Evolutionary conservation across 78 protist species (phyloP).

Genomic region (Chrysochromulina tobinii): DNA sequence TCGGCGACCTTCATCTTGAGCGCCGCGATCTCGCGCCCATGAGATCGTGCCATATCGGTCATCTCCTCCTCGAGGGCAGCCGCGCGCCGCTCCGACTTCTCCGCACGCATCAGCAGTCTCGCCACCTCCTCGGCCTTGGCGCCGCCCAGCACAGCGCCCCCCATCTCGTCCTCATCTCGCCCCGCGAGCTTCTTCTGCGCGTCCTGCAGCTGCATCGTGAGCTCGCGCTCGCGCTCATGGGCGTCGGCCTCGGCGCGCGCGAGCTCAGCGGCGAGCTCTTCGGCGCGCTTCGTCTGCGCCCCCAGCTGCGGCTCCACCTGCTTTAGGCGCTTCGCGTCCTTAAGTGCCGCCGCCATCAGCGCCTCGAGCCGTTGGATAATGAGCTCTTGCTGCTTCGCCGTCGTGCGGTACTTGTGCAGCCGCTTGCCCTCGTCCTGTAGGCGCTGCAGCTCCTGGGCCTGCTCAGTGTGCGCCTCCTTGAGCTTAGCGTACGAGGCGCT

Average conservation of each 20-base stretch:
- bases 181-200: too few species aligned
- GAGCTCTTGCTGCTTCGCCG: not conserved
- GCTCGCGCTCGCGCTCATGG: too few species aligned
- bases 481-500: not conserved
- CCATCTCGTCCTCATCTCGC: too few species aligned
- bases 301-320: too few species aligned
- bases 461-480: not conserved
- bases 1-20: not conserved
- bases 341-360: not conserved
- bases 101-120: not conserved
- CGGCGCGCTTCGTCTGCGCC: too few species aligned
- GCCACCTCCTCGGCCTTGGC: not conserved
- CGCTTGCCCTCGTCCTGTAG: not conserved
- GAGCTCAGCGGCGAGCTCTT: too few species aligned
- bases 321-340: not conserved
- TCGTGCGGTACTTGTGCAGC: not conserved
- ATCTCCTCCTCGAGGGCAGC: conserved; percentile 1
- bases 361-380: not conserved
- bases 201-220: too few species aligned
- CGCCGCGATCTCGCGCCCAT: conserved; percentile 16
- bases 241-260: too few species aligned
- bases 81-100: conserved; percentile 11
- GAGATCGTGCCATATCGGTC: not conserved
- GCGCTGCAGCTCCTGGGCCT: not conserved
- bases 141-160: too few species aligned